These are phyloP conservation scores for Alternaria infectoria DNA, from an alignment of 2,329 filamentous ascomycete genomes.

Conservation along the genomic window DNA sequence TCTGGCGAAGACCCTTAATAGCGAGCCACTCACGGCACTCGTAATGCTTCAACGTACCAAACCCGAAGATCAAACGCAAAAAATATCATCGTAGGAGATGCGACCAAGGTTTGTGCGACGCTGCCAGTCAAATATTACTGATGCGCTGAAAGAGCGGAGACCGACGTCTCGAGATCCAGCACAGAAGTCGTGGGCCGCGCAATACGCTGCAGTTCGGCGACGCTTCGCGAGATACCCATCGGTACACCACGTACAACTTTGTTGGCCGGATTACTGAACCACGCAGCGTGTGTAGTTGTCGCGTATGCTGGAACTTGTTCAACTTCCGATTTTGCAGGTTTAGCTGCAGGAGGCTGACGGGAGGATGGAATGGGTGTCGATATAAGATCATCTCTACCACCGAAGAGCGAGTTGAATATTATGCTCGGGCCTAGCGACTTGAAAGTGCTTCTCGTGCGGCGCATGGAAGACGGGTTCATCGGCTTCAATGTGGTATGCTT, in stretches of 20 bases:
- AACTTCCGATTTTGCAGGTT: not conserved
- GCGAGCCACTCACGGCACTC: not conserved
- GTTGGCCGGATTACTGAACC: not conserved
- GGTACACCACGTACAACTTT: not conserved
- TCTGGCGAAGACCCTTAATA: not conserved
- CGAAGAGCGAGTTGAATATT: slow-evolving; percentile 1
- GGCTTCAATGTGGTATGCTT: not conserved
- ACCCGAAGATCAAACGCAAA: not conserved
- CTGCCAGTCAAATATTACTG: not conserved
- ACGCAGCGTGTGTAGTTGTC: not conserved
- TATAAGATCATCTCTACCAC: not conserved
- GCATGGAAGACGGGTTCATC: not conserved
- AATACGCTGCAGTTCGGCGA: not conserved
- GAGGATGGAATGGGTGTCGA: not conserved
- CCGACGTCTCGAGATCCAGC: not conserved
- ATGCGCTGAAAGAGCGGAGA: not conserved
- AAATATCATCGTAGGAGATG: not conserved
- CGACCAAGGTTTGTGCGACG: not conserved
- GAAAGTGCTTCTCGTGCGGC: not conserved
- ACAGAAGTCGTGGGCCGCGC: not conserved
- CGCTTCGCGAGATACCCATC: not conserved
- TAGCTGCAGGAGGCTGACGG: not conserved
- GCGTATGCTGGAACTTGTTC: not conserved
- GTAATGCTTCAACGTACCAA: not conserved
- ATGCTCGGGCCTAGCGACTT: not conserved